Evolutionary conservation across 2,329 filamentous ascomycete species (phyloP).

Genomic region (Talaromyces sp.): DNA sequence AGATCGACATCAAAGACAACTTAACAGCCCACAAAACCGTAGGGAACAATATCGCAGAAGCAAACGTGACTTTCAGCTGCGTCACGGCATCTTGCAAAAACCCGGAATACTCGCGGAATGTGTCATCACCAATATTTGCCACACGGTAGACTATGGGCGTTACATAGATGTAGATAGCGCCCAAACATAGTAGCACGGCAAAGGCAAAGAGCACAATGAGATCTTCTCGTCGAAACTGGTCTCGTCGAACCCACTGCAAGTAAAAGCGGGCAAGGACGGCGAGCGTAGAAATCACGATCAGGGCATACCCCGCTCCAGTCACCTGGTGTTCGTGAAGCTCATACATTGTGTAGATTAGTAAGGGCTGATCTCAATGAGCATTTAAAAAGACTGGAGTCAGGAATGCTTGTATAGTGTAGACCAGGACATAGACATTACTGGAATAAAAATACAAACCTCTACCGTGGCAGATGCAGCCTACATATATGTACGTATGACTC

Average conservation of each 20-base stretch:
- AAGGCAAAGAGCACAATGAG: constrained; percentile 12
- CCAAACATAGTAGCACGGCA: constrained; percentile 24
- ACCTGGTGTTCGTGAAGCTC: constrained; percentile 8
- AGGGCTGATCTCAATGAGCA: neutral
- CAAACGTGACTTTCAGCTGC: constrained; percentile 35
- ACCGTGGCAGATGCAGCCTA: neutral
- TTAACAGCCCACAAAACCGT: constrained; percentile 38
- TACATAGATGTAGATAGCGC: constrained; percentile 30
- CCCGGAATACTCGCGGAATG: constrained; percentile 20
- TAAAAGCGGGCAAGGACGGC: constrained; percentile 14
- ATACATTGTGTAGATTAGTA: neutral
- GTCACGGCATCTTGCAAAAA: constrained; percentile 22
- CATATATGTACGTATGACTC: neutral
- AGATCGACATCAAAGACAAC: constrained; percentile 36
- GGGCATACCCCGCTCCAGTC: constrained; percentile 12
- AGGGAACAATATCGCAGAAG: constrained; percentile 35
- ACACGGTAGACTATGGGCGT: constrained; percentile 30
- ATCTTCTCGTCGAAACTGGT: constrained; percentile 10
- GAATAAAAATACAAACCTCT: neutral
- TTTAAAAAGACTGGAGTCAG: constrained; percentile 12
- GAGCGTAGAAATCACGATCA: constrained; percentile 14
- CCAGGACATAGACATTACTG: constrained; percentile 1
- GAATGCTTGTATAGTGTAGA: constrained; percentile 3
- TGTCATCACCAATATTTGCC: constrained; percentile 19
- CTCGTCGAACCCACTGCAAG: constrained; percentile 5